Percentiles rank a stretch among this genome's conserved stretches.
These are phyloP conservation scores for Penicillium goetzii DNA, from an alignment of 495 filamentous ascomycete genomes.

Conservation along the genomic window DNA sequence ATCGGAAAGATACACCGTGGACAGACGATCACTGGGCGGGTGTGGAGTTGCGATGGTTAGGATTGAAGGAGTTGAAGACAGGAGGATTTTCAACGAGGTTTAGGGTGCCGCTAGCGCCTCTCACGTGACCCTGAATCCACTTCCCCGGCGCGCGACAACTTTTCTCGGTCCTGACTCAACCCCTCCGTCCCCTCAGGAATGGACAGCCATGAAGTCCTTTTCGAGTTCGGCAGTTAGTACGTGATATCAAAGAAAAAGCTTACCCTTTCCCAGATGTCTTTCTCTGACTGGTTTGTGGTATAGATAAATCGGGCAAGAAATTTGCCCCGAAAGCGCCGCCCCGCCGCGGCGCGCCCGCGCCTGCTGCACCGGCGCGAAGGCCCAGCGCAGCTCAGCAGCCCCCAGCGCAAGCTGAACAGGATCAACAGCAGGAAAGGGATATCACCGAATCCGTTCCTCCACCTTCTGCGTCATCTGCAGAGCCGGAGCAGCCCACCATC, in stretches of 20 bases:
- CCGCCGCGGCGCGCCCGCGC: slow-evolving; percentile 47
- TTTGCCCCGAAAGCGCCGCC: slow-evolving; percentile 57
- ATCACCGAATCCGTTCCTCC: slow-evolving; percentile 26
- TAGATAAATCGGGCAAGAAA: slow-evolving; percentile 60
- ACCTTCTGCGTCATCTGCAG: slow-evolving; percentile 27
- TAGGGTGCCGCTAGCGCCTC: slow-evolving; percentile 40
- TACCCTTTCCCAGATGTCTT: background rate
- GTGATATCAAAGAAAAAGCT: slow-evolving; percentile 18
- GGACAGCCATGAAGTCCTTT: slow-evolving; percentile 53
- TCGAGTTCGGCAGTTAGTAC: slow-evolving; percentile 63
- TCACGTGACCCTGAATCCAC: slow-evolving; percentile 37
- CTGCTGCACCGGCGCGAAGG: slow-evolving; percentile 40
- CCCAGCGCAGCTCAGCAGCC: slow-evolving; percentile 45
- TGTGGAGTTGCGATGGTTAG: slow-evolving; percentile 33
- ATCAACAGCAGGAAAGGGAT: slow-evolving; percentile 30
- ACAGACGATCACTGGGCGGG: slow-evolving; percentile 9
- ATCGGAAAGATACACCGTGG: slow-evolving; percentile 13
- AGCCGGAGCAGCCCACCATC: slow-evolving; percentile 24
- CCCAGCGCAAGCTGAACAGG: slow-evolving; percentile 42
- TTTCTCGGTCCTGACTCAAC: slow-evolving; percentile 20
- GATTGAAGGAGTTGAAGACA: slow-evolving; percentile 41
- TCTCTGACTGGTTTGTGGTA: slow-evolving; percentile 14
- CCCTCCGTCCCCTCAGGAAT: slow-evolving; percentile 26
- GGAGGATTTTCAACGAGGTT: slow-evolving; percentile 49
- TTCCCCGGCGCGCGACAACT: slow-evolving; percentile 23